Percentiles rank a stretch among this genome's conserved stretches.
phyloP scores from a whole-genome alignment of 1,284 basidiomycete species.

The Bondarzewia mesenterica region DNA sequence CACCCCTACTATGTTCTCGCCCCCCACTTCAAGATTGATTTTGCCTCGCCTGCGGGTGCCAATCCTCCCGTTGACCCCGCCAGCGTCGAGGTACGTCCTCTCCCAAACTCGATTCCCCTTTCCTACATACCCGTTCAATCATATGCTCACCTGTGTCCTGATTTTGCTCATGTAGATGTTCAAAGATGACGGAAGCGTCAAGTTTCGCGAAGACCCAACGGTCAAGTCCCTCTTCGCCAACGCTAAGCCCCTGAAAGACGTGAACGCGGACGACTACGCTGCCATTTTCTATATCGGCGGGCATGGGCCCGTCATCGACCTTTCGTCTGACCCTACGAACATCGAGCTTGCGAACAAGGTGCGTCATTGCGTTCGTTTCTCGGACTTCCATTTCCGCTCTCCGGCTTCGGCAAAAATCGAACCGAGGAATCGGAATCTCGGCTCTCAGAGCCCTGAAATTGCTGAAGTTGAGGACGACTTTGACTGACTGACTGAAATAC shows the following conservation, averaged over 20 bases:
- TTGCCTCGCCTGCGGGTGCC: conserved; percentile 64
- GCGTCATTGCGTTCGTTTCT: too few species aligned
- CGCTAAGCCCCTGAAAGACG: conserved; percentile 54
- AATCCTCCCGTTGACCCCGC: conserved; percentile 63
- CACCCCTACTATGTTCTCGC: conserved; percentile 73
- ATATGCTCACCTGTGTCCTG: too few species aligned
- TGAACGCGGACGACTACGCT: conserved; percentile 55
- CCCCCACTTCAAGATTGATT: conserved; percentile 52
- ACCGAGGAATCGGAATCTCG: too few species aligned
- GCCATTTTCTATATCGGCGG: conserved; percentile 78
- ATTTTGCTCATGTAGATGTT: too few species aligned
- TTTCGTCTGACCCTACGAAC: conserved; percentile 50
- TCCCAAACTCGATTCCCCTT: neutral
- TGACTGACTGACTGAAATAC: neutral
- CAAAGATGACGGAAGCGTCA: conserved; percentile 47
- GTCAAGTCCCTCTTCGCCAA: conserved; percentile 51
- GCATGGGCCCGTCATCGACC: conserved; percentile 66
- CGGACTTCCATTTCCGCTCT: too few species aligned
- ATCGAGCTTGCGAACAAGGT: conserved; percentile 51
- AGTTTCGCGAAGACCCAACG: conserved; percentile 52
- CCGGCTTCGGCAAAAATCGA: too few species aligned
- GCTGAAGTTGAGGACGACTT: too few species aligned
- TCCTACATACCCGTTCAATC: too few species aligned
- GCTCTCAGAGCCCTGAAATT: too few species aligned
- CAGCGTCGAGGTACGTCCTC: conserved; percentile 41